Evolutionary conservation across 2,329 filamentous ascomycete species (phyloP).

Genomic region (Pseudogymnoascus sp.): DNA sequence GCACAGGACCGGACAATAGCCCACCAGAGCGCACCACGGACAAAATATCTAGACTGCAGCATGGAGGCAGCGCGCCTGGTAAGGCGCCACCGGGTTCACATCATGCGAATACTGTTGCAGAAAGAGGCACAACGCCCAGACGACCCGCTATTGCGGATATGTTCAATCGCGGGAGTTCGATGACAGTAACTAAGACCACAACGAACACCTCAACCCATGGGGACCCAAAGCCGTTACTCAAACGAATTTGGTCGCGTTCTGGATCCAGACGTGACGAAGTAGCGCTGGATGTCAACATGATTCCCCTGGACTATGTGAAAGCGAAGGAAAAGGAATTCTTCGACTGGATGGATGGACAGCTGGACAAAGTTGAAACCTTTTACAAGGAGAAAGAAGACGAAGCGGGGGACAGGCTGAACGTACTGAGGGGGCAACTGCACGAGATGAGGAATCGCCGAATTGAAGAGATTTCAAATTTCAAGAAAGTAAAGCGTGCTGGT

Average conservation of each 20-base stretch:
- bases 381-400: conserved; percentile 85
- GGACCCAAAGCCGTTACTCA: not conserved
- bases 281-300: conserved; percentile 40
- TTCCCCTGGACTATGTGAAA: conserved; percentile 57
- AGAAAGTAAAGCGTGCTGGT: conserved; percentile 16
- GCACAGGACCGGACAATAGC: not conserved
- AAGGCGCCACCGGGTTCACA: not conserved
- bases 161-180: conserved; percentile 6
- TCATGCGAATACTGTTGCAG: not conserved
- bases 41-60: not conserved
- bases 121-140: not conserved
- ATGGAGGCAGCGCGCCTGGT: not conserved
- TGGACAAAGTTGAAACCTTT: conserved; percentile 87
- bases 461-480: conserved; percentile 49
- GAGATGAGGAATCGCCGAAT: conserved; percentile 83
- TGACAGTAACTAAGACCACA: not conserved
- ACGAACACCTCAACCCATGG: not conserved
- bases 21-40: not conserved
- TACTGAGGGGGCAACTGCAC: conserved; percentile 77
- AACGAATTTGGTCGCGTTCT: conserved; percentile 1
- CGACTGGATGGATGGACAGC: conserved; percentile 70
- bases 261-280: not conserved
- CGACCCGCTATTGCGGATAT: not conserved
- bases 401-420: conserved; percentile 60
- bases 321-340: conserved; percentile 79